phyloP scores from a whole-genome alignment of 169 alveolate genomes.

The Eimeria sp. region DNA sequence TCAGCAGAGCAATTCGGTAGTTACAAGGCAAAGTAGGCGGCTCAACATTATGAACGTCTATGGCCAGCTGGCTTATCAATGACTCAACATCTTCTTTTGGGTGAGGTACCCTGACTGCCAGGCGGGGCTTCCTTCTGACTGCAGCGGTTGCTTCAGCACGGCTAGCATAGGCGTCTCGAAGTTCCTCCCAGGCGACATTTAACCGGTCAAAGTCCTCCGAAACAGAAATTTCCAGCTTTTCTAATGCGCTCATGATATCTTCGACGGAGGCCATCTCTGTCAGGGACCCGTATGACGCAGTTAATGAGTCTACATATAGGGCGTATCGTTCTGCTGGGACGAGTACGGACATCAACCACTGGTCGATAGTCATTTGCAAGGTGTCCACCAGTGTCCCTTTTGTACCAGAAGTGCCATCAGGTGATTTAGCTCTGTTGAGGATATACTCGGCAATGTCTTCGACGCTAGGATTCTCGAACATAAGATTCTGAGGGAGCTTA shows the following conservation, averaged over 20 bases:
- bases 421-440: slow-evolving; percentile 55
- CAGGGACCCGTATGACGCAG: slow-evolving; percentile 81
- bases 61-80: slow-evolving; percentile 57
- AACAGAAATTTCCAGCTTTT: slow-evolving; percentile 84
- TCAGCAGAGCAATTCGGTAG: slow-evolving; percentile 83
- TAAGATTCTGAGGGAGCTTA: slow-evolving; percentile 87
- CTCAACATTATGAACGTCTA: slow-evolving; percentile 80
- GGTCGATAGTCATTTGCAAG: slow-evolving; percentile 83
- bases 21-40: slow-evolving; percentile 84
- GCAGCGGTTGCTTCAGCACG: slow-evolving; percentile 36
- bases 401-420: slow-evolving; percentile 43
- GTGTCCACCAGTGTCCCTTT: slow-evolving; percentile 41
- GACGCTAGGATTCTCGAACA: slow-evolving; percentile 88
- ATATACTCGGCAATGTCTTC: slow-evolving; percentile 85
- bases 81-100: slow-evolving; percentile 86
- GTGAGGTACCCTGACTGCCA: slow-evolving; percentile 78
- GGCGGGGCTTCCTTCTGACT: slow-evolving; percentile 30
- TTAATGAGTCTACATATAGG: slow-evolving; percentile 85
- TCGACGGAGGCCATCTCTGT: slow-evolving; percentile 84
- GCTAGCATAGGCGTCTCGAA: slow-evolving; percentile 76
- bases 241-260: slow-evolving; percentile 85
- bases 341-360: slow-evolving; percentile 86
- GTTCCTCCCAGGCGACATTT: slow-evolving; percentile 87
- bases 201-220: slow-evolving; percentile 85
- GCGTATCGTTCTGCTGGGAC: slow-evolving; percentile 87